These are phyloP conservation scores for Carex kokanica DNA, from an alignment of 176 grass and related monocot genomes.

Conservation along the genomic window DNA sequence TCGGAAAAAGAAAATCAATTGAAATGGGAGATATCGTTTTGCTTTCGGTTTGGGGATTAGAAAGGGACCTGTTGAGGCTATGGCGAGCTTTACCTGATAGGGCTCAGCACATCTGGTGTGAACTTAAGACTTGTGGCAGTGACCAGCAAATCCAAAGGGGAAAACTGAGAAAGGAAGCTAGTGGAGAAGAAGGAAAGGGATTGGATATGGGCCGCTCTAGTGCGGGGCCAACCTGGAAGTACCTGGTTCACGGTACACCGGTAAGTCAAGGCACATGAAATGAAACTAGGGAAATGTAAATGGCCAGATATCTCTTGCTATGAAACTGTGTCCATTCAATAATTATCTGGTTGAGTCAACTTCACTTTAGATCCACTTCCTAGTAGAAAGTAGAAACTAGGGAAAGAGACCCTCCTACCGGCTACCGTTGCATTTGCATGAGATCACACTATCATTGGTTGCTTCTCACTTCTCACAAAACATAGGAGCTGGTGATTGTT, in stretches of 20 bases:
- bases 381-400: neutral
- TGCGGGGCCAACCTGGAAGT: neutral
- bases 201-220: neutral
- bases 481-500: neutral
- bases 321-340: neutral
- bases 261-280: too few species aligned
- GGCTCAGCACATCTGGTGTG: constrained; percentile 22
- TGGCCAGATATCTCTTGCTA: neutral
- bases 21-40: neutral
- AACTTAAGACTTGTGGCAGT: neutral
- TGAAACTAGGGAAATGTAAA: too few species aligned
- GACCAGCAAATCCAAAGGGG: neutral
- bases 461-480: constrained; percentile 13
- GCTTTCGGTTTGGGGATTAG: constrained; percentile 33
- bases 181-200: neutral
- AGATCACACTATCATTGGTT: neutral
- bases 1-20: neutral
- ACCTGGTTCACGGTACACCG: neutral
- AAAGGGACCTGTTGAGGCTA: constrained; percentile 5
- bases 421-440: constrained; percentile 9
- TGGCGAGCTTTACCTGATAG: constrained; percentile 12
- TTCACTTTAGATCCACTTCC: neutral
- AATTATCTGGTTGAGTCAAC: neutral
- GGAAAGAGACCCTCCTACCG: neutral
- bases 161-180: neutral